These are phyloP conservation scores for Mycena haematopus DNA, from an alignment of 768 basidiomycete species.

Conservation along the genomic window DNA sequence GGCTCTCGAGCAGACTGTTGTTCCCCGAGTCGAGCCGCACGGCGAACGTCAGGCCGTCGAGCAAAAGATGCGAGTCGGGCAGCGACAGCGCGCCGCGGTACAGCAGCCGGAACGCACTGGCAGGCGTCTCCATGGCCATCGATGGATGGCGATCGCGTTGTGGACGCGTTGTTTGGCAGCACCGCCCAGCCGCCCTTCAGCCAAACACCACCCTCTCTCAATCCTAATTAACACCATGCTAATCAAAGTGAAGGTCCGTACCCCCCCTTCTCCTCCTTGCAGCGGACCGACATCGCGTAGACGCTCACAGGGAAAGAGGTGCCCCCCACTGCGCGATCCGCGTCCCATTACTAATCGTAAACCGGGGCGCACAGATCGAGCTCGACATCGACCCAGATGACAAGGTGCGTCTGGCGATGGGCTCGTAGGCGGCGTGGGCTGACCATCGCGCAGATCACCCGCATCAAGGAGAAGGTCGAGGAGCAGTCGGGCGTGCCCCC, in stretches of 20 bases:
- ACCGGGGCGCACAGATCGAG: conserved; percentile 70
- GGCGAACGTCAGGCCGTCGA: conserved; percentile 78
- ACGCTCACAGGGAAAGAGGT: conserved; percentile 99
- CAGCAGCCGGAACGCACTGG: conserved; percentile 71
- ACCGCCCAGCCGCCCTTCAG: too few species aligned
- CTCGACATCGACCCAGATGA: conserved; percentile 92
- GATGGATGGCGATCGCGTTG: conserved; percentile 10
- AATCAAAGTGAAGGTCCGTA: conserved; percentile 87
- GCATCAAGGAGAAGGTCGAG: conserved; percentile 98
- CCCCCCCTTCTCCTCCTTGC: conserved; percentile 14
- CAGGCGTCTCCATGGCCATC: too few species aligned
- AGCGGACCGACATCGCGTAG: conserved; percentile 44
- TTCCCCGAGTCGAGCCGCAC: conserved; percentile 50
- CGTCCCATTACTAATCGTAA: conserved; percentile 17
- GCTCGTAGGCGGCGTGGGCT: too few species aligned
- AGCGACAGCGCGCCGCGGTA: conserved; percentile 79
- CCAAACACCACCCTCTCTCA: conserved; percentile 11
- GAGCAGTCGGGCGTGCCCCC: conserved; percentile 99
- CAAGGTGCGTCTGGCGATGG: conserved; percentile 56
- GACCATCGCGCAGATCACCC: conserved; percentile 65
- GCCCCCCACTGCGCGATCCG: conserved; percentile 21
- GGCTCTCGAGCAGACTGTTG: conserved; percentile 63
- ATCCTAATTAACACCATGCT: conserved; percentile 55
- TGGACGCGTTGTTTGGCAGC: neutral
- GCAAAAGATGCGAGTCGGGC: conserved; percentile 71